Conservation (phyloP, 2,329 filamentous ascomycete genomes). For the Myriosclerotinia curreyana region DNA sequence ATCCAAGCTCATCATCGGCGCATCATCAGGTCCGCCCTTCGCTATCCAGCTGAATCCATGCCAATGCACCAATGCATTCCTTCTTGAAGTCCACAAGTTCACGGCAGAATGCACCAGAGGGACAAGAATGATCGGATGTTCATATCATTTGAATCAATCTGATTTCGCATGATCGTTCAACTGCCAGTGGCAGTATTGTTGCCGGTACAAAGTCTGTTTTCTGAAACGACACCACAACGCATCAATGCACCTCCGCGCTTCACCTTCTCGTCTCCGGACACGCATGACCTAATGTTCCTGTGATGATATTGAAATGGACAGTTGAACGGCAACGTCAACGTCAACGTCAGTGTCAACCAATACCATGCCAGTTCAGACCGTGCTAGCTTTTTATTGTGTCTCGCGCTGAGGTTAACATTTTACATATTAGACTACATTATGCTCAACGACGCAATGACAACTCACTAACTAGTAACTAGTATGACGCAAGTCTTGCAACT, state of each 20-base stretch:
- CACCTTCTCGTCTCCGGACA: not conserved
- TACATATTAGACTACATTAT: not conserved
- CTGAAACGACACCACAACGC: not conserved
- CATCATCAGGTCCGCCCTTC: not conserved
- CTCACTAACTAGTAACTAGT: not conserved
- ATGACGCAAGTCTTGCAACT: not conserved
- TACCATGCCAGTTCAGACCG: not conserved
- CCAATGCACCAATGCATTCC: constrained; percentile 9
- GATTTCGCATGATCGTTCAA: not conserved
- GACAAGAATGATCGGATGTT: not conserved
- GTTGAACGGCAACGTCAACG: not conserved
- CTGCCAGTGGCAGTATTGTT: constrained; percentile 1
- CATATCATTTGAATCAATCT: not conserved
- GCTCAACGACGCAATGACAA: constrained; percentile 1
- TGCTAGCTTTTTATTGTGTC: constrained; percentile 1
- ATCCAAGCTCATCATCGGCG: not conserved
- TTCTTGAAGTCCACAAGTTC: not conserved
- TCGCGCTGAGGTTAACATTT: constrained; percentile 3
- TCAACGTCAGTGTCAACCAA: not conserved
- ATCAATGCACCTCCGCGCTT: not conserved
- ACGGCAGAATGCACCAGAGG: not conserved
- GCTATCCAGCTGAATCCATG: constrained; percentile 4
- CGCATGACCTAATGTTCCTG: constrained; percentile 6
- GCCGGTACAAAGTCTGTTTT: not conserved
- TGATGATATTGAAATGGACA: not conserved